Evolutionary conservation across 768 basidiomycete genomes (phyloP).

Genomic region (Termitomyces sp.): DNA sequence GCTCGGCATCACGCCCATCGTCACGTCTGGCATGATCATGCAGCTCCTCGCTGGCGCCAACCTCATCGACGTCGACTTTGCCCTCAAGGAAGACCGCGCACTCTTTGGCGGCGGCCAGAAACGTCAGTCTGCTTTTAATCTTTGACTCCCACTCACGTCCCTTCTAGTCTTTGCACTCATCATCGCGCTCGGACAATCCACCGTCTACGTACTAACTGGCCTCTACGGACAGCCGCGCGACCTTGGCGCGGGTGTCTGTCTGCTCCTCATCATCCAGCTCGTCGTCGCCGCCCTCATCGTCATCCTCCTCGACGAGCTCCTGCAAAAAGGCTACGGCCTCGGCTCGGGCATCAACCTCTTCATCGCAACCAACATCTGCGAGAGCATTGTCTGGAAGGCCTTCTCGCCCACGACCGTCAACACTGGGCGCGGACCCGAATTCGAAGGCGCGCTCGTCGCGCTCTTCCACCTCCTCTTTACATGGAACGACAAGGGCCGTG

Average conservation of each 20-base stretch:
- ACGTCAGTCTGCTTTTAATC: constrained; percentile 46
- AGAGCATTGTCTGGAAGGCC: constrained; percentile 99
- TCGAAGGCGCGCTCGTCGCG: constrained; percentile 93
- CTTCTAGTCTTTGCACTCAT: constrained; percentile 88
- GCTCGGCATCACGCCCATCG: constrained; percentile 94
- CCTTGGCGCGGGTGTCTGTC: constrained; percentile 94
- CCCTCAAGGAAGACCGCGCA: constrained; percentile 93
- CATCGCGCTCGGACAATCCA: constrained; percentile 94
- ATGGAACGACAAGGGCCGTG: constrained; percentile 97
- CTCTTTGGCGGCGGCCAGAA: constrained; percentile 97
- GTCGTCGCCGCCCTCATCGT: constrained; percentile 93
- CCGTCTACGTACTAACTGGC: constrained; percentile 95
- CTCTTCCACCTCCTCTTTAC: constrained; percentile 98
- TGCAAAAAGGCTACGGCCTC: constrained; percentile 98
- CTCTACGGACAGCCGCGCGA: constrained; percentile 93
- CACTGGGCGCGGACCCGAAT: constrained; percentile 96
- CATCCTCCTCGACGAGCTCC: constrained; percentile 96
- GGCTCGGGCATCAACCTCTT: constrained; percentile 98
- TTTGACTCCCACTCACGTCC: neutral
- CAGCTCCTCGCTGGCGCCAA: constrained; percentile 97
- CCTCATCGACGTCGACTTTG: constrained; percentile 96
- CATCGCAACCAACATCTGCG: constrained; percentile 99
- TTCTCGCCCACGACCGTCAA: constrained; percentile 98
- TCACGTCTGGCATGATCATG: constrained; percentile 99
- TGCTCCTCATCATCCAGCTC: constrained; percentile 94